Percentiles rank a stretch among this genome's conserved stretches.
phyloP scores from a whole-genome alignment of 2,329 filamentous ascomycete species.

The Aspergillus novofumigatus region DNA sequence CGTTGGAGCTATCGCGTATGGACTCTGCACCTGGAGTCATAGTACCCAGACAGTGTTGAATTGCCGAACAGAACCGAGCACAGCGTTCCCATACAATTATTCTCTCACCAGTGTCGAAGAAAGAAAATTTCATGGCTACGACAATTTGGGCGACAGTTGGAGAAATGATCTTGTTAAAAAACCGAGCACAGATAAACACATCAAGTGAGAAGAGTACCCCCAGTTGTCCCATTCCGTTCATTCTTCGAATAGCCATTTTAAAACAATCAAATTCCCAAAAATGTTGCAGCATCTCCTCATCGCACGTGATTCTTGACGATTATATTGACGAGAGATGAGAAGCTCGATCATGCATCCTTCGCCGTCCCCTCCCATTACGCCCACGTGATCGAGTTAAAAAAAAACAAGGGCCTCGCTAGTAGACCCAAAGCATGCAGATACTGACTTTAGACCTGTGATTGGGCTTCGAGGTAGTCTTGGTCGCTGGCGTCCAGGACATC shows the following conservation, averaged over 20 bases:
- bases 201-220: not conserved
- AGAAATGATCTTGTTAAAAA: not conserved
- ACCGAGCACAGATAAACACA: not conserved
- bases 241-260: not conserved
- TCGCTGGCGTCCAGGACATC: conserved; percentile 95
- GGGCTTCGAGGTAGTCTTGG: conserved; percentile 65
- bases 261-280: not conserved
- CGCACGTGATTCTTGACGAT: not conserved
- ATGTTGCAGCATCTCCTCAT: not conserved
- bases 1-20: not conserved
- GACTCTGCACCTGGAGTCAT: too few species aligned
- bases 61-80: not conserved
- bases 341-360: not conserved
- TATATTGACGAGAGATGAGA: not conserved
- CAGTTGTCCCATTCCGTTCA: not conserved
- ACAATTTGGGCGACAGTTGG: not conserved
- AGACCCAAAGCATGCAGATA: conserved; percentile 3
- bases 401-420: not conserved
- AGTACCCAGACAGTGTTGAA: not conserved
- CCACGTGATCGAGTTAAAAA: not conserved
- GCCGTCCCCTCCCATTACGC: not conserved
- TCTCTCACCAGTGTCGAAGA: not conserved
- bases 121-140: not conserved
- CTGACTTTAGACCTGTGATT: conserved; percentile 8
- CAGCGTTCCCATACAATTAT: not conserved